Evolutionary conservation across 2,329 filamentous ascomycete genomes (phyloP), one percentile per base, ranked within the genome.

Genomic region (Pseudogymnoascus sp.): DNA sequence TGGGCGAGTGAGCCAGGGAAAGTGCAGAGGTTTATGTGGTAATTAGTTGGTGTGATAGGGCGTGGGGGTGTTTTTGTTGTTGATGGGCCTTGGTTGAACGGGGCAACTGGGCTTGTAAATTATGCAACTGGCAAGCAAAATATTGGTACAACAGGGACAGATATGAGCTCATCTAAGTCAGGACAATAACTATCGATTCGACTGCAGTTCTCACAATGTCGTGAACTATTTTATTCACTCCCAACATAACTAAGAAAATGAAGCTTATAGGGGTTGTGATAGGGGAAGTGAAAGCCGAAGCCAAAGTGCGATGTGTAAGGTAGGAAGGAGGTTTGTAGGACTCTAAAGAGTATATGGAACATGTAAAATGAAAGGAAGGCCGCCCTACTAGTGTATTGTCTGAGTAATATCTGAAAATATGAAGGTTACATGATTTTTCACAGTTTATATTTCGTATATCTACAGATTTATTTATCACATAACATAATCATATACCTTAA

Each of bases 1-100:
- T 95, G 91, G 74, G 74, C 38, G 16, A 71, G 73, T 75, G 72
- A 67, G 74, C 77, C 1, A 0, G 86, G 85, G 3, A 78, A 77
- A 16, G 73, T 85, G 65, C 90, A 95, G 78, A 81, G 90, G 62
- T 96, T 96, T 73, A 90, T 96, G 85, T 96, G 89, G 89, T 92
- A 75, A 66, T 34, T n/a, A n/a, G n/a, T n/a, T n/a, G n/a, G n/a
- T 44, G 40, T 18, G 72, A 46, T n/a, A 21, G 42, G 18, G 2
- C 5, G 11, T 6, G 21, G 12, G 11, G 21, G 21, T 25, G 42
- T 7, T 46, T 50, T 28, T 10, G 44, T 12, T n/a, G 44, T 28
- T 42, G 38, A 42, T 5, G 38, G 16, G 8, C 38, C n/a, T 42
- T 42, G 3, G 16, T 11, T 4, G 23, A 46, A 46, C 12, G 14